These are phyloP conservation scores for Calonectria leucothoes DNA, from an alignment of 2,329 filamentous ascomycete species.

Conservation along the genomic window DNA sequence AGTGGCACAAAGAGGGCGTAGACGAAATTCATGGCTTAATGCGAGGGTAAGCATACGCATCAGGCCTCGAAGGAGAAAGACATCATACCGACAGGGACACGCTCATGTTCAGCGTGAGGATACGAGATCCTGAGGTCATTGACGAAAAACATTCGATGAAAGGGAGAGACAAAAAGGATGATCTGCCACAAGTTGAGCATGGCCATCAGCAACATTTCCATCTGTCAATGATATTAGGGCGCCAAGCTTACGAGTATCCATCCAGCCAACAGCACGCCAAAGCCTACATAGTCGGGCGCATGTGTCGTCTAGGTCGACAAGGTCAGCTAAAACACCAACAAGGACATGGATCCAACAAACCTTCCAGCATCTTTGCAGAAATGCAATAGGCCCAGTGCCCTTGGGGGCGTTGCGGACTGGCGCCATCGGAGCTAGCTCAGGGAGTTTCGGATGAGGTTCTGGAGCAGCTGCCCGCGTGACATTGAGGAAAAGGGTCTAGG, in stretches of 20 bases:
- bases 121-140: conserved; percentile 87
- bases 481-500: conserved; percentile 18
- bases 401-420: conserved; percentile 33
- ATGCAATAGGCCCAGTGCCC: conserved; percentile 37
- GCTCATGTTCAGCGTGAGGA: conserved; percentile 85
- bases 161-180: conserved; percentile 72
- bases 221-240: conserved; percentile 18
- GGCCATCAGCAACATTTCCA: conserved; percentile 4
- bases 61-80: too few relatives aligned
- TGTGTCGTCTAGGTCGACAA: conserved; percentile 74
- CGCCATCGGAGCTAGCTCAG: conserved; percentile 37
- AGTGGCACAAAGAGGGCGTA: conserved; percentile 83
- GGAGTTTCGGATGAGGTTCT: neutral
- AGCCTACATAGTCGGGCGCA: conserved; percentile 87
- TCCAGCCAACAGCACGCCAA: conserved; percentile 74
- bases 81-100: conserved; percentile 79
- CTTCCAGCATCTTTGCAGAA: conserved; percentile 59
- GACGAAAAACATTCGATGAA: conserved; percentile 94
- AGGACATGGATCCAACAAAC: conserved; percentile 43
- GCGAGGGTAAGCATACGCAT: neutral
- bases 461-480: conserved; percentile 18
- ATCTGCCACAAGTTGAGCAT: conserved; percentile 36
- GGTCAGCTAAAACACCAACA: neutral
- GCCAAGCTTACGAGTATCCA: conserved; percentile 68
- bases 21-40: conserved; percentile 76